These are phyloP conservation scores for Blastomyces parvus DNA, from an alignment of 2,329 filamentous ascomycete genomes.

Conservation along the genomic window DNA sequence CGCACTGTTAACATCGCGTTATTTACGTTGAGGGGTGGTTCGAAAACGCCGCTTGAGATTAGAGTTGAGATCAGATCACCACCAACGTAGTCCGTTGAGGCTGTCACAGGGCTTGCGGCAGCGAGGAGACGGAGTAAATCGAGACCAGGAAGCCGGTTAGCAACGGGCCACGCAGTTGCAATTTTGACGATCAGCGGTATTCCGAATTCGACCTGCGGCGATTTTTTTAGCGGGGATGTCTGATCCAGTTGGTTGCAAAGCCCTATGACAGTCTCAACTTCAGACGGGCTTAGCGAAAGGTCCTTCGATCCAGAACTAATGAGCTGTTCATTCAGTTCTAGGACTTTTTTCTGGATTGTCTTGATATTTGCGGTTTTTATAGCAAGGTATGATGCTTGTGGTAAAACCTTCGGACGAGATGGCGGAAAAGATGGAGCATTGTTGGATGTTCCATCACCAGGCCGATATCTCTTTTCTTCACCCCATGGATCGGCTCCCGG, in stretches of 20 bases:
- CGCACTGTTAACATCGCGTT: slow-evolving; percentile 81
- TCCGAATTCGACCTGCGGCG: slow-evolving; percentile 43
- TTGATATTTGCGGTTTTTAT: slow-evolving; percentile 63
- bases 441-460: slow-evolving; percentile 48
- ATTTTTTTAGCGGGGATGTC: slow-evolving; percentile 30
- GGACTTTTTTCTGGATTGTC: slow-evolving; percentile 66
- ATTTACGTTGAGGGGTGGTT: slow-evolving; percentile 58
- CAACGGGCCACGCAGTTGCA: slow-evolving; percentile 67
- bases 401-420: slow-evolving; percentile 53
- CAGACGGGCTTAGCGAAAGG: slow-evolving; percentile 60
- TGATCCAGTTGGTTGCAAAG: slow-evolving; percentile 56
- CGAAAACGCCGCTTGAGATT: slow-evolving; percentile 48
- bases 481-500: slow-evolving; percentile 57
- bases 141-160: slow-evolving; percentile 70
- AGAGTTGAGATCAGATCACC: slow-evolving; percentile 54
- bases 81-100: slow-evolving; percentile 47
- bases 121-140: slow-evolving; percentile 81
- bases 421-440: slow-evolving; percentile 25
- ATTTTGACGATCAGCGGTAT: slow-evolving; percentile 61
- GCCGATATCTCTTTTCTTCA: slow-evolving; percentile 66
- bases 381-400: slow-evolving; percentile 68
- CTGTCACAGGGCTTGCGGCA: slow-evolving; percentile 55
- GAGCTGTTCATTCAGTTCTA: slow-evolving; percentile 60
- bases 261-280: slow-evolving; percentile 53
- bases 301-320: slow-evolving; percentile 63